Conservation (phyloP, 768 basidiomycete genomes). For the Suillus subluteus region DNA sequence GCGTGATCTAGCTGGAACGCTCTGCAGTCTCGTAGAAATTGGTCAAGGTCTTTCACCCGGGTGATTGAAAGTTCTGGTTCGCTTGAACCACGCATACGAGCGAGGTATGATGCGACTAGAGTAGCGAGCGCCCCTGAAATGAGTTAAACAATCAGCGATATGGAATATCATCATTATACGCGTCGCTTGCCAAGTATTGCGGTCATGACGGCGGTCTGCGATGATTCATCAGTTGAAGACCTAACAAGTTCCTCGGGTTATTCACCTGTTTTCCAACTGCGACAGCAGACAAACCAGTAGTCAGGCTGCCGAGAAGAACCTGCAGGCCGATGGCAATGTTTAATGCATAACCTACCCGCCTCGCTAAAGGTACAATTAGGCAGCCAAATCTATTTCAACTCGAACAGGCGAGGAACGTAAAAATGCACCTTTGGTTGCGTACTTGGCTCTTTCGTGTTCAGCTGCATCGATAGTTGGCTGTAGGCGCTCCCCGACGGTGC, state of each 20-base stretch:
- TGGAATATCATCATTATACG: background rate
- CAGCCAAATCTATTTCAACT: background rate
- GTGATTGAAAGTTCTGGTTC: slow-evolving; percentile 38
- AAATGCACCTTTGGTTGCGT: slow-evolving; percentile 41
- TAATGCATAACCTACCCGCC: slow-evolving; percentile 15
- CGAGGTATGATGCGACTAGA: slow-evolving; percentile 43
- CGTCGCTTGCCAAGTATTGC: slow-evolving; percentile 29
- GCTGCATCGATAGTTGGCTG: slow-evolving; percentile 52
- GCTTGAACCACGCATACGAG: slow-evolving; percentile 39
- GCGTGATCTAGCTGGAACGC: slow-evolving; percentile 38
- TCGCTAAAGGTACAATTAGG: slow-evolving; percentile 16
- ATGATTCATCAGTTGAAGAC: background rate
- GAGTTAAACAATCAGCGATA: background rate
- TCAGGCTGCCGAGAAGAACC: slow-evolving; percentile 31
- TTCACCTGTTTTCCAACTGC: slow-evolving; percentile 22
- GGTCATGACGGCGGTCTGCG: slow-evolving; percentile 32
- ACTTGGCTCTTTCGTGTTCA: slow-evolving; percentile 44
- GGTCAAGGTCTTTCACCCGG: slow-evolving; percentile 34
- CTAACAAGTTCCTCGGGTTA: slow-evolving; percentile 1
- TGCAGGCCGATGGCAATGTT: slow-evolving; percentile 32
- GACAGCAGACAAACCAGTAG: slow-evolving; percentile 29
- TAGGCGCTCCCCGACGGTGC: slow-evolving; percentile 50
- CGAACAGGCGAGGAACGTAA: background rate
- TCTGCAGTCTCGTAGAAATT: slow-evolving; percentile 38
- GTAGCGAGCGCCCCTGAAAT: slow-evolving; percentile 37